Base-by-base conservation (phyloP, 805 yeast species). In the Ogataea corticis region DNA sequence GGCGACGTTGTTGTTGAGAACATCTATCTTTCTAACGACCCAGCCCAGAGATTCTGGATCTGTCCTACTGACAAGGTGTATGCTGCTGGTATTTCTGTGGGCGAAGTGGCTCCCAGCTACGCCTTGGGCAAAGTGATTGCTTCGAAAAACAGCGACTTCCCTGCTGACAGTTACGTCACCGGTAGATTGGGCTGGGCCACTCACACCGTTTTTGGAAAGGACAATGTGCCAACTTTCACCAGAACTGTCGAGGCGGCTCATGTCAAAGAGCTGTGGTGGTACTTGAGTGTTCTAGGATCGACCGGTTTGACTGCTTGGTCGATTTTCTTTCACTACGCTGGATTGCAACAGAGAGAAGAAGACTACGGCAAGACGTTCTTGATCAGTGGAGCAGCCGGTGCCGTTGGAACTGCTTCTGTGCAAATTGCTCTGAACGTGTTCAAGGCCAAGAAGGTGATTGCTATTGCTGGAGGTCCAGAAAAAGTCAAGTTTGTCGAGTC, bases 331-430 rank as follows among this genome's bases (percentile, higher is more conserved):
- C 71, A 72, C 32, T 71, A 79, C 44, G 82, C 80, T n/a, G 63
- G 71, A 36, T 61, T 80, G 45, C 58, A 65, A 44, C 68, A 62
- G 40, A 39, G 42, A 39, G 38, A 32, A 27, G 45, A 42, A 14
- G 45, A 42, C 30, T 42, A 42, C 29, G 69, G 65, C 21, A 80
- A 80, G 55, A 67, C 72, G 7, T 69, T 78, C 52, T 63, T 81
- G 36, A 67, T 83, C 36, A 76, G 83, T 15, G 87, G 86, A 46
- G 88, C 88, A 12, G 75, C 83, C 7, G 89, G 89, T 49, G 86
- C 87, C n/a, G 83, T 83, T n/a, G 88, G 88, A 12, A 72, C 79
- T 19, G 64, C 73, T 38, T 76, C 70, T 38, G 76, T 81, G 16
- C 87, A 82, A 59, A 58, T 83, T 11, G 82, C 86, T 33, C 67